Evolutionary conservation across 2,329 filamentous ascomycete species (phyloP).

Genomic region (Botrytis tulipae): DNA sequence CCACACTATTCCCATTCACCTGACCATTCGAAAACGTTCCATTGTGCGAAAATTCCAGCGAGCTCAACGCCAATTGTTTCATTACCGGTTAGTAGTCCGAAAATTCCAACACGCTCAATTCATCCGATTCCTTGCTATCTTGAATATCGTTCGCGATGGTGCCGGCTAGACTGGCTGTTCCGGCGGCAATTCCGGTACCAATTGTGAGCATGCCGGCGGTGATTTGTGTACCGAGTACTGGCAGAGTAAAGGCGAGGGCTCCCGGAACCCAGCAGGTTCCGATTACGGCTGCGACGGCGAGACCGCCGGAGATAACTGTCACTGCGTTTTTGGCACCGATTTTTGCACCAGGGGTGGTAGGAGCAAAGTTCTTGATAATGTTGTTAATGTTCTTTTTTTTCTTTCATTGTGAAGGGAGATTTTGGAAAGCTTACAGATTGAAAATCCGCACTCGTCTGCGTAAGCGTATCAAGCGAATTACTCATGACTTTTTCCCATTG

Average conservation of each 20-base stretch:
- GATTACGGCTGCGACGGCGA: neutral
- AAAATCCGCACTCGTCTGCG: neutral
- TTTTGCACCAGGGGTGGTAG: neutral
- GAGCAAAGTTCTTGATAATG: neutral
- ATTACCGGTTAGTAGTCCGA: neutral
- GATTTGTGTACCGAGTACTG: neutral
- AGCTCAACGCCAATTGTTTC: neutral
- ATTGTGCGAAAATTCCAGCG: neutral
- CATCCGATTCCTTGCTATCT: neutral
- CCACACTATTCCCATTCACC: neutral
- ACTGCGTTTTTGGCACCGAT: neutral
- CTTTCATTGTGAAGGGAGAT: neutral
- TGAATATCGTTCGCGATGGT: neutral
- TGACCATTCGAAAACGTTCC: neutral
- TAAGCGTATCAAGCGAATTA: neutral
- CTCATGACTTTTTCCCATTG: slow-evolving; percentile 5
- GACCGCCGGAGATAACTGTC: neutral
- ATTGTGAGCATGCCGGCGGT: neutral
- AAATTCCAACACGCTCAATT: neutral
- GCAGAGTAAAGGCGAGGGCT: neutral
- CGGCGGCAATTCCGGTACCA: neutral
- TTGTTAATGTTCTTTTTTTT: neutral
- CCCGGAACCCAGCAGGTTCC: neutral
- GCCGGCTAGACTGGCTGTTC: neutral
- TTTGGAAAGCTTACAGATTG: neutral